Base-by-base conservation (phyloP, 1,139 yeast species). In the Hansenula lynferdii region DNA sequence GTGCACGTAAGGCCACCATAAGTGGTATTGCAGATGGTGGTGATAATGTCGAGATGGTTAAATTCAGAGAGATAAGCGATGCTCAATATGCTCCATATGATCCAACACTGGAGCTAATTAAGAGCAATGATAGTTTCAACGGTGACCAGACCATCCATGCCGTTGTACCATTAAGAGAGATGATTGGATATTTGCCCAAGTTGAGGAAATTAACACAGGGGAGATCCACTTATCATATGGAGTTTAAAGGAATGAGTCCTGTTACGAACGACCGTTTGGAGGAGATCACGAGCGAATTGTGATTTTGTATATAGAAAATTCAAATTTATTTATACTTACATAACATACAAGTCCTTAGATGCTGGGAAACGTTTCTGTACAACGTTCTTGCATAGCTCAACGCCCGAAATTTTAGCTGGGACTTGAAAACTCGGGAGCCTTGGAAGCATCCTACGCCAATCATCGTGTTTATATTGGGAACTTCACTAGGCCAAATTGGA, bases 141-240 rank as follows among this genome's bases (percentile, higher is more conserved):
- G 46, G 54, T 4, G 42, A 43, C 20, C 84, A 85, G 53, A 64
- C 75, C 3, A 75, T 90, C 28, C 65, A 67, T 14, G 96, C 96
- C 0, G 76, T 74, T 41, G 90, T 90, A 0, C 97, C 98, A 9
- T 67, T 92, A 51, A 72, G 82, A 45, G 95, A 84, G 47, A 89
- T 92, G 96, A 75, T 90, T 39, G 96, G 97, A 1, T 92, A 92
- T 56, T 70, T 87, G 39, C 78, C 81, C 7, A 78, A 76, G 42
- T 64, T 92, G 35, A 66, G 97, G 53, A 81, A 95, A 29, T 67
- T 89, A 51, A 90, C 97, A 1, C 90, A 87, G 55, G 98, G 98
- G 1, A 70, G 96, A 37, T 96, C 94, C 3, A 75, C 80, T 2
- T 87, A 85, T 56, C 79, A 80, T 45, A 85, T 89, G 95, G 72